phyloP scores from a whole-genome alignment of 2,329 filamentous ascomycete genomes.

The Calonectria henricotiae region DNA sequence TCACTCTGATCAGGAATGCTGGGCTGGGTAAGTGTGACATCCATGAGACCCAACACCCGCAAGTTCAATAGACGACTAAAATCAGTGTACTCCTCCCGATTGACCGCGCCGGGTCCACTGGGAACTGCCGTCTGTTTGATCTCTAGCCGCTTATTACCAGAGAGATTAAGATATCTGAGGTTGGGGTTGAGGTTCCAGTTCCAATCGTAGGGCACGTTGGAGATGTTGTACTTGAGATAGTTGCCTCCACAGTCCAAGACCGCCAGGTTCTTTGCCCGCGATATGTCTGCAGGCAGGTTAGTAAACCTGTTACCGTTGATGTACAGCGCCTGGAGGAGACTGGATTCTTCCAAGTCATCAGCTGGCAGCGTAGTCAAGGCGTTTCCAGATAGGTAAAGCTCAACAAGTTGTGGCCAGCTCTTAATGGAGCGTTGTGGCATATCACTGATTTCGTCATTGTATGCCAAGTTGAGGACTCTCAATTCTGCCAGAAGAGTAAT shows the following conservation, averaged over 20 bases:
- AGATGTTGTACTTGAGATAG: slow-evolving; percentile 97
- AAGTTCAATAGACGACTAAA: slow-evolving; percentile 90
- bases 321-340: slow-evolving; percentile 89
- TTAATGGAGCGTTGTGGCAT: slow-evolving; percentile 91
- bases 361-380: slow-evolving; percentile 92
- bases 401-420: slow-evolving; percentile 90
- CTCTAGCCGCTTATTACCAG: slow-evolving; percentile 95
- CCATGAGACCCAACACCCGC: slow-evolving; percentile 94
- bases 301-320: slow-evolving; percentile 99
- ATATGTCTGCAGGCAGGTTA: slow-evolving; percentile 94
- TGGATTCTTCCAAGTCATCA: slow-evolving; percentile 93
- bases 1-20: slow-evolving; percentile 96
- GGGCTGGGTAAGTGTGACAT: slow-evolving; percentile 94
- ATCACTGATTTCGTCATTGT: slow-evolving; percentile 90
- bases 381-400: slow-evolving; percentile 96
- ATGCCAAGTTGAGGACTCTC: slow-evolving; percentile 91
- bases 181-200: slow-evolving; percentile 99
- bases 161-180: slow-evolving; percentile 94
- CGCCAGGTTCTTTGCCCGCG: slow-evolving; percentile 91
- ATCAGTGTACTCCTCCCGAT: slow-evolving; percentile 82
- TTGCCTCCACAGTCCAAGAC: slow-evolving; percentile 97
- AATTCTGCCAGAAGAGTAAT: slow-evolving; percentile 87
- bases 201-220: slow-evolving; percentile 99
- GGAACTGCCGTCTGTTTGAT: slow-evolving; percentile 78
- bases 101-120: slow-evolving; percentile 69